These are phyloP conservation scores for Myxozyma sirexii DNA, from an alignment of 805 yeast species.

Conservation along the genomic window DNA sequence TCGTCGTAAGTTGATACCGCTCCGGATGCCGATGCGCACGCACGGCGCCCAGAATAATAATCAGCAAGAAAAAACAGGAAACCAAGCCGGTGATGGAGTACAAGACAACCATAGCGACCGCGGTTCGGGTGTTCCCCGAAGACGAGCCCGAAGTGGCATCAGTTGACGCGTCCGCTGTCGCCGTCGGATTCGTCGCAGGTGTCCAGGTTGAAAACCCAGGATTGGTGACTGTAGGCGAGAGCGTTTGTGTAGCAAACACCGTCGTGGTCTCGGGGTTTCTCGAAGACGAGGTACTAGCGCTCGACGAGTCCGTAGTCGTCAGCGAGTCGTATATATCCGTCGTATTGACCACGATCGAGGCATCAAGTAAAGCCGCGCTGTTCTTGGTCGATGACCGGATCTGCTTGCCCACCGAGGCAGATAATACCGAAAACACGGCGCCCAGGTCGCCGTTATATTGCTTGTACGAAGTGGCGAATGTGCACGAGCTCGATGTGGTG, in stretches of 20 bases:
- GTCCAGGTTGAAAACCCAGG: conserved; percentile 19
- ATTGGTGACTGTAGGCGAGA: conserved; percentile 5
- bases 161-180: not conserved
- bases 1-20: conserved; percentile 36
- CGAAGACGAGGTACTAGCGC: not conserved
- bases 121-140: conserved; percentile 23
- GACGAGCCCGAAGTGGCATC: not conserved
- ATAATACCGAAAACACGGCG: conserved; percentile 27
- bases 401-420: conserved; percentile 14
- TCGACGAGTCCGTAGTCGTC: conserved; percentile 1
- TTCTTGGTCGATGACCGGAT: conserved; percentile 8
- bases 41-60: conserved; percentile 42
- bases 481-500: conserved; percentile 14
- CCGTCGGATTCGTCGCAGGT: not conserved
- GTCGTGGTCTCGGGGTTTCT: conserved; percentile 6
- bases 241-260: conserved; percentile 11
- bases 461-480: conserved; percentile 14
- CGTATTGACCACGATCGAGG: conserved; percentile 19
- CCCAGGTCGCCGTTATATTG: conserved; percentile 25
- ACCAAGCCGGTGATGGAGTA: conserved; percentile 40
- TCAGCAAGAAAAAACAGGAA: conserved; percentile 38
- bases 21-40: conserved; percentile 44
- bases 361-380: not conserved
- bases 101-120: conserved; percentile 41
- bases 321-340: conserved; percentile 15